Evolutionary conservation across 2,329 filamentous ascomycete genomes (phyloP), one percentile per base, ranked within the genome.

Genomic region (Stachybotrys chlorohalonatus): DNA sequence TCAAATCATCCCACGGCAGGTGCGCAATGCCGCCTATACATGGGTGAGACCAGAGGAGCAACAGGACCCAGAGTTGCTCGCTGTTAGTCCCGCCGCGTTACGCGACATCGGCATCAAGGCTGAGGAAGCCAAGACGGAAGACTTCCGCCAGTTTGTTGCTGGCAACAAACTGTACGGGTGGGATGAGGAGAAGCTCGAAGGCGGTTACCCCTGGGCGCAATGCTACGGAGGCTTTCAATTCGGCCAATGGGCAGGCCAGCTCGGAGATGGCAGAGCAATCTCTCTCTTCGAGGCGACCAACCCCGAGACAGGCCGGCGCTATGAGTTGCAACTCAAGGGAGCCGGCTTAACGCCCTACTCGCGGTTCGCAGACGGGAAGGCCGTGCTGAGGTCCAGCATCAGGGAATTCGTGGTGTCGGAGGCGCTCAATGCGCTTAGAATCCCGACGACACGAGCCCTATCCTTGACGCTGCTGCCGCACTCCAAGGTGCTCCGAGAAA

Each of bases 161-260:
- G 94, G 94, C 3, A 95, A 94, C 67, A 85, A 84, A 65, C 80
- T 96, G 13, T 82, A 88, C 54, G 93, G 91, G 52, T 89, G 87
- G 82, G 81, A 90, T 59, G 81, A 87, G 56, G 79, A 84, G 55
- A 78, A 76, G 60, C 68, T 74, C 30, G 74, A 83, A 55, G 87
- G 88, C 17, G 84, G 94, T 48, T 99, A 99, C 68, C 93, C 94
- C 0, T 99, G 94, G 94, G 92, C 94, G 36, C 94, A 99, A 73
- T 97, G 94, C 73, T 99, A 99, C 69, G 94, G 94, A 55, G 93
- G 93, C 55, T 84, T 81, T 65, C 79, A 85, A 66, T 84, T 86
- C 67, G 94, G 94, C 6, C 84, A 88, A 60, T 99, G 93, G 93
- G 94, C 94, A 4, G 92, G 94, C 6, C 94, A 99, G 70, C 82